Evolutionary conservation across 2,329 filamentous ascomycete species (phyloP), one percentile per base, ranked within the genome.

Genomic region (Aspergillus pseudoglaucus): DNA sequence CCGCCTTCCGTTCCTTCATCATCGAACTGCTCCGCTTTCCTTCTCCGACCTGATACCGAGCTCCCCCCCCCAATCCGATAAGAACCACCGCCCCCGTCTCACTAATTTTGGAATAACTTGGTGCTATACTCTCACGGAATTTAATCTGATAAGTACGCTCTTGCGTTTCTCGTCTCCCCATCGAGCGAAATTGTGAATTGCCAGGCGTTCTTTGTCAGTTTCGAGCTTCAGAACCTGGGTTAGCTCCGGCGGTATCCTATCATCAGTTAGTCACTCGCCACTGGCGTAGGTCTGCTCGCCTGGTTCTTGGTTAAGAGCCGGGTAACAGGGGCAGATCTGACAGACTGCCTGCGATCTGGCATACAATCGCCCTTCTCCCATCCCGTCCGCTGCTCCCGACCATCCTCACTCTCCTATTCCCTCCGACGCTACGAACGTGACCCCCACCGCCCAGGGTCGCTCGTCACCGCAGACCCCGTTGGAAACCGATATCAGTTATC

Each of bases 321-420:
- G 69, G 64, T 54, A 58, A 62, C 60, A 65, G 63, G 25, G 63
- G 67, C 68, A 70, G 60, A 60, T 62, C 60, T 59, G 72, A 42
- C 55, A 73, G 72, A 42, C 55, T 73, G 72, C 70, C 69, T 73
- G 82, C 82, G 84, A 82, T 78, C 84, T 88, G 85, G 85, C 84
- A 79, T 79, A 85, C 81, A 79, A 82, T 75, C 75, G 64, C 67
- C 74, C 79, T 71, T 74, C 72, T 66, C 69, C 72, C 67, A 68
- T 66, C 69, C 68, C 72, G 70, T 74, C 80, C 78, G 79, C 77
- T 81, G 75, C 77, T 75, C 73, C 84, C 81, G 84, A 83, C 82
- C 70, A 78, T 76, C 79, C 80, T 77, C 69, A 77, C 72, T 76
- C 73, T 66, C 76, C 79, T 76, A 77, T 72, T 58, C 68, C 72